Evolutionary conservation across 2,329 filamentous ascomycete genomes (phyloP).

Genomic region (Aspergillus tanneri): DNA sequence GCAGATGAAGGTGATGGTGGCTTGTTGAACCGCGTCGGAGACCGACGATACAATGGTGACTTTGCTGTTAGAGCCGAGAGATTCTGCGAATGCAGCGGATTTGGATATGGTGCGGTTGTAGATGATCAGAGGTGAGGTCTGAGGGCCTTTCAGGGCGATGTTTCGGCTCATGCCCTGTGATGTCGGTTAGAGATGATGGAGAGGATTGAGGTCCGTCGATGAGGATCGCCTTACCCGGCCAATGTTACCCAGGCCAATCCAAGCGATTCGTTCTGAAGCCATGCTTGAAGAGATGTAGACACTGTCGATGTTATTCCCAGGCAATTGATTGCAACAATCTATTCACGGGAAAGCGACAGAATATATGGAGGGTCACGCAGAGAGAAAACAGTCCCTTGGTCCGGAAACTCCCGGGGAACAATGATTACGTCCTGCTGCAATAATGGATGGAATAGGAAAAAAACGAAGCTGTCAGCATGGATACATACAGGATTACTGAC

Average conservation of each 20-base stretch:
- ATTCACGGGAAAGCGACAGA: too few species aligned
- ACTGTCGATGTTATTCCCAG: too few species aligned
- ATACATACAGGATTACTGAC: too few species aligned
- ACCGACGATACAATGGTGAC: conserved; percentile 64
- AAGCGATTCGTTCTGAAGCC: conserved; percentile 59
- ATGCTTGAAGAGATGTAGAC: too few species aligned
- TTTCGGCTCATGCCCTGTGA: conserved; percentile 79
- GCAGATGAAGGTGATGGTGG: conserved; percentile 80
- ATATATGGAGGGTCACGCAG: too few species aligned
- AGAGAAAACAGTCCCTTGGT: too few species aligned
- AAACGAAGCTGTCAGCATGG: too few species aligned
- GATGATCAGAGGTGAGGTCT: conserved; percentile 69
- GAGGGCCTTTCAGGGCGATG: conserved; percentile 71
- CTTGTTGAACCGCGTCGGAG: conserved; percentile 62
- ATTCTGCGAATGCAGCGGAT: conserved; percentile 61
- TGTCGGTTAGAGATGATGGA: conserved; percentile 9
- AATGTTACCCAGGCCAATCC: conserved; percentile 86
- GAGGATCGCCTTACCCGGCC: conserved; percentile 61
- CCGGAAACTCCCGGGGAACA: too few species aligned
- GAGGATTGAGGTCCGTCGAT: background rate
- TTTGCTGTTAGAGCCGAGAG: conserved; percentile 61
- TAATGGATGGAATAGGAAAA: too few species aligned
- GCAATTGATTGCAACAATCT: too few species aligned
- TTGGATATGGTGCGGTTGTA: conserved; percentile 75
- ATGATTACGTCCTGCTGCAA: too few species aligned